phyloP scores from a whole-genome alignment of 2,329 filamentous ascomycete species.

The Epichloe hybrida region DNA sequence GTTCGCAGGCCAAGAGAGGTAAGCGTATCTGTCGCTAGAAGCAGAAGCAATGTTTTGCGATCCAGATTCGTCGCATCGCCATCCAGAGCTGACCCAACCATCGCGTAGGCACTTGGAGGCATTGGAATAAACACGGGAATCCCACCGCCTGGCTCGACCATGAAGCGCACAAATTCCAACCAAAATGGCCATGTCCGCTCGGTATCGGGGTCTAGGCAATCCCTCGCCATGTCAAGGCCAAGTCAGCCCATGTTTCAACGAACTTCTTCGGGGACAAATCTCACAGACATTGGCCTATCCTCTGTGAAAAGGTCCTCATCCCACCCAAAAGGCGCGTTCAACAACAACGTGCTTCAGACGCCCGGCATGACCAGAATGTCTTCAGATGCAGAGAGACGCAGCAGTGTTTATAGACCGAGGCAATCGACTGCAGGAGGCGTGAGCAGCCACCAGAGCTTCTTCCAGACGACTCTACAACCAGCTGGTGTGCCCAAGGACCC shows the following conservation, averaged over 20 bases:
- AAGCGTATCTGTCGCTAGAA: constrained; percentile 19
- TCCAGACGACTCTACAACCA: constrained; percentile 69
- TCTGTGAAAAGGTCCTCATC: constrained; percentile 75
- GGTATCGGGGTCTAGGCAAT: constrained; percentile 70
- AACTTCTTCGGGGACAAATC: constrained; percentile 68
- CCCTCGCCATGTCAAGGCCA: constrained; percentile 70
- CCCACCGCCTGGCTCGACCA: constrained; percentile 79
- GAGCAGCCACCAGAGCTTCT: constrained; percentile 74
- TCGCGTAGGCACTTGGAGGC: constrained; percentile 63
- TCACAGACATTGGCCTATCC: constrained; percentile 66
- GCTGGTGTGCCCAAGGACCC: constrained; percentile 80
- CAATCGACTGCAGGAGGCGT: constrained; percentile 54
- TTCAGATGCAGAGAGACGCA: constrained; percentile 49
- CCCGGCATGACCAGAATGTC: constrained; percentile 40
- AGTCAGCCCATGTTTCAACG: constrained; percentile 80
- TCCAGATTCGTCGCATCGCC: constrained; percentile 8
- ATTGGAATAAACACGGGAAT: constrained; percentile 74
- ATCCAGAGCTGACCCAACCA: neutral
- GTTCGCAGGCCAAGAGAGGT: constrained; percentile 87
- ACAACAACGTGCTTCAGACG: constrained; percentile 22
- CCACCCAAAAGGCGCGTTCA: constrained; percentile 49
- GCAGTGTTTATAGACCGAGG: constrained; percentile 67
- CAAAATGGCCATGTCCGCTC: constrained; percentile 68
- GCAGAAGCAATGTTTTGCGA: neutral
- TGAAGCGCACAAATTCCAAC: constrained; percentile 76